Evolutionary conservation across 1,284 basidiomycete species (phyloP).

Genomic region (Ustilago bromivora): DNA sequence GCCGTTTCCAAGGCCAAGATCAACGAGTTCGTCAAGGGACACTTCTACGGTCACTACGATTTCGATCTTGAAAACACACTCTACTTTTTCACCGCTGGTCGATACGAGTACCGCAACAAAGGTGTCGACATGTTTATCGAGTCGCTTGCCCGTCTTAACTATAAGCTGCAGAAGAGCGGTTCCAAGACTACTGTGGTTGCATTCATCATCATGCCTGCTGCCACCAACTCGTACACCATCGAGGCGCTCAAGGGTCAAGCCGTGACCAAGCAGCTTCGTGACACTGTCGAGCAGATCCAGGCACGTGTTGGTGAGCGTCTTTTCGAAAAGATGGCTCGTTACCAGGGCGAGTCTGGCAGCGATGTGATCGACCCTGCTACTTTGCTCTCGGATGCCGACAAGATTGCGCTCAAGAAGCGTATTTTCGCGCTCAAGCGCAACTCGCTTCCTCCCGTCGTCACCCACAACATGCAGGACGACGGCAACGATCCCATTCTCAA

Average conservation of each 20-base stretch:
- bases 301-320: constrained; percentile 88
- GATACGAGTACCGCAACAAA: constrained; percentile 99
- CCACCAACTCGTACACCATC: constrained; percentile 95
- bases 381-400: constrained; percentile 89
- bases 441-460: constrained; percentile 90
- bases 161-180: constrained; percentile 83
- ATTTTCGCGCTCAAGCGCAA: constrained; percentile 96
- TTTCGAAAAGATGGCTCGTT: constrained; percentile 92
- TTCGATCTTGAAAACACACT: constrained; percentile 95
- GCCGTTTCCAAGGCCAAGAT: constrained; percentile 93
- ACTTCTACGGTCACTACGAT: constrained; percentile 97
- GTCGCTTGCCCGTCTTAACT: constrained; percentile 82
- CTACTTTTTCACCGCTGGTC: constrained; percentile 98
- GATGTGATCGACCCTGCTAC: constrained; percentile 69
- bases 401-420: constrained; percentile 92
- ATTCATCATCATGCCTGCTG: constrained; percentile 98
- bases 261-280: constrained; percentile 93
- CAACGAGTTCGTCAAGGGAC: constrained; percentile 95
- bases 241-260: constrained; percentile 98
- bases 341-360: constrained; percentile 75
- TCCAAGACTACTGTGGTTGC: constrained; percentile 90
- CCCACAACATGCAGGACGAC: constrained; percentile 98
- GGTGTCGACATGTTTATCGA: constrained; percentile 99
- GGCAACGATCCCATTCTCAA: constrained; percentile 90
- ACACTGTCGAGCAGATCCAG: constrained; percentile 91